phyloP scores from a whole-genome alignment of 441 rosid genomes.

The Iberis amara region DNA sequence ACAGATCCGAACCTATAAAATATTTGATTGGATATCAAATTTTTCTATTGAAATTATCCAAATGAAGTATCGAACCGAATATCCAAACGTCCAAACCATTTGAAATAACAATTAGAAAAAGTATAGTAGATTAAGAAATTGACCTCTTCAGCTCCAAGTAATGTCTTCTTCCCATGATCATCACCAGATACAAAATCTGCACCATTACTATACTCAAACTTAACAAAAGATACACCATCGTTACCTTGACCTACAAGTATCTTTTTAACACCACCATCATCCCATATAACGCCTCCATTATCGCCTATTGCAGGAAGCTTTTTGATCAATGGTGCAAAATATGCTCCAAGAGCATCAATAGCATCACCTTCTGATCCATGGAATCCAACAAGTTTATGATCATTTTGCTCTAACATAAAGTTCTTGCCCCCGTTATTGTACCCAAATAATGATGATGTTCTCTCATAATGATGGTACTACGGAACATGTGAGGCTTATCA shows the following conservation, averaged over 20 bases:
- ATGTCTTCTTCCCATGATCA: conserved; percentile 23
- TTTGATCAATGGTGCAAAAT: conserved; percentile 21
- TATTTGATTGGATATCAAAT: too few relatives aligned
- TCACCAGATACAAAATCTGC: conserved; percentile 9
- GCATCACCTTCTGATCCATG: conserved; percentile 24
- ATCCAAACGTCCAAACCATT: too few relatives aligned
- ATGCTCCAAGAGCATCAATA: conserved; percentile 28
- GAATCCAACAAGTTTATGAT: conserved; percentile 16
- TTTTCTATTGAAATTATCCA: too few relatives aligned
- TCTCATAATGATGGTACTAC: conserved; percentile 8
- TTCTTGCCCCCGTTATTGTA: conserved; percentile 20
- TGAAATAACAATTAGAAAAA: too few relatives aligned
- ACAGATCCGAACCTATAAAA: too few relatives aligned
- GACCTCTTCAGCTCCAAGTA: conserved; percentile 26
- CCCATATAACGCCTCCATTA: conserved; percentile 23
- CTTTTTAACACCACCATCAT: conserved; percentile 23
- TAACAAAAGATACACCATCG: conserved; percentile 21
- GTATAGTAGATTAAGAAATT: not conserved
- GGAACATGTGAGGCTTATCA: not conserved
- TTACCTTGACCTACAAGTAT: conserved; percentile 23
- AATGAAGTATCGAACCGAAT: too few relatives aligned
- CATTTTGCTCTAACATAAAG: conserved; percentile 22
- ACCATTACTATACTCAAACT: conserved; percentile 24
- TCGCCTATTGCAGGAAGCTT: conserved; percentile 20
- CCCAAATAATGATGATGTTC: conserved; percentile 12